These are phyloP conservation scores for Schrenkiella parvula DNA, from an alignment of 345 rosid genomes.

Conservation along the genomic window DNA sequence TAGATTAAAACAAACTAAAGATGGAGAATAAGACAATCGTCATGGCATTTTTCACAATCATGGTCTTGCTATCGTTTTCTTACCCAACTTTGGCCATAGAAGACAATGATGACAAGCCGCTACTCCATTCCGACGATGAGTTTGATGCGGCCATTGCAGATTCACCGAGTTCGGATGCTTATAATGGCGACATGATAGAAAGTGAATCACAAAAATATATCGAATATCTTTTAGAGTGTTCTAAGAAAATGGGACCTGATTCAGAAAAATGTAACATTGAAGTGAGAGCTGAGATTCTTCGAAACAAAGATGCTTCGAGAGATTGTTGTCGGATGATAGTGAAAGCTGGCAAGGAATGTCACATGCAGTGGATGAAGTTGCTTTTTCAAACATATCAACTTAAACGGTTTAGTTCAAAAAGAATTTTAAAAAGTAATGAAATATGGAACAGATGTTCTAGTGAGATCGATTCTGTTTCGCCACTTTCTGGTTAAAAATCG, in stretches of 20 bases:
- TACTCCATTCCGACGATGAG: neutral
- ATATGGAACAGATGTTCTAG: neutral
- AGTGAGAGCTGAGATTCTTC: neutral
- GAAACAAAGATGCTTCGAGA: neutral
- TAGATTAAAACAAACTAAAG: neutral
- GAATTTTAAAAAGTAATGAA: neutral
- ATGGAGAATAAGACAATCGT: neutral
- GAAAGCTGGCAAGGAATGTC: slow-evolving; percentile 4
- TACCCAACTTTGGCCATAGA: slow-evolving; percentile 1
- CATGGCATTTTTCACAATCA: neutral
- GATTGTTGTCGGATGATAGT: neutral
- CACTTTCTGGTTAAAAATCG: slow-evolving; percentile 1
- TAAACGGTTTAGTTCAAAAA: neutral
- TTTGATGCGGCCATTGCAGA: neutral
- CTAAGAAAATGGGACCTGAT: neutral
- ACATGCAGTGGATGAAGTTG: neutral
- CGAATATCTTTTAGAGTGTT: neutral
- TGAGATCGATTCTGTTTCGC: neutral
- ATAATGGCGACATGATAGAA: neutral
- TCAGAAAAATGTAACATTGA: neutral
- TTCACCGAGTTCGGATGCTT: neutral
- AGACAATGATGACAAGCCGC: neutral
- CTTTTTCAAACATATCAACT: neutral
- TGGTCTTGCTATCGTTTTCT: neutral
- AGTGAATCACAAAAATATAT: neutral